Evolutionary conservation across 176 grass and related monocot species (phyloP), one percentile per base, ranked within the genome.

Genomic region (Bothriochloa decipiens): DNA sequence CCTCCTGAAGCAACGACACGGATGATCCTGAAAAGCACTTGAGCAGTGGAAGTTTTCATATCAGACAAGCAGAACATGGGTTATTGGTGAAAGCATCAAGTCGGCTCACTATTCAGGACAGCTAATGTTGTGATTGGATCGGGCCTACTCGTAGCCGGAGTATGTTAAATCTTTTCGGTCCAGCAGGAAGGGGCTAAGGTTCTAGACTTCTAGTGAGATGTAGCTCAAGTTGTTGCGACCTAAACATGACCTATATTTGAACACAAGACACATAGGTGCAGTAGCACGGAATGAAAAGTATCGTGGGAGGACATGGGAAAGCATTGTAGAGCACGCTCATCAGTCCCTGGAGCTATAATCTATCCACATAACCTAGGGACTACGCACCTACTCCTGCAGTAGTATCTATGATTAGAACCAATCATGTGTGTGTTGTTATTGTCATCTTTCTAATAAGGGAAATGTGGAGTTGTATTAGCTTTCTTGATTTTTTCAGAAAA

Each of bases 81-180:
- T 50, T 11, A n/a, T 40, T 11, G 40, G 40, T 40, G 63, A 78
- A 82, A 11, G 65, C 50, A 52, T 52, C 46, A 63, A 36, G 20
- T 64, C 11, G 27, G 66, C 26, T 62, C 52, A 53, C 77, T 74
- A 18, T 74, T 68, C 23, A 13, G 65, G 60, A 68, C 33, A 81
- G 69, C 58, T 81, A 53, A 39, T 74, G 23, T 68, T 43, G 69
- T 39, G 61, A 75, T 18, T 75, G 45, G 60, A 68, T 32, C 29
- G 29, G 29, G 29, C 28, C 50, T 53, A 22, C 1, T 43, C 41
- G 68, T 33, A 65, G 68, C 52, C 8, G 32, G 41, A 50, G 42
- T 29, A 52, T 55, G 76, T 57, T 81, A 33, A 47, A 81, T 57
- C 60, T 66, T 86, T 79, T 87, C 70, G 8, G 26, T 68, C n/a